phyloP scores from a whole-genome alignment of 441 rosid genomes.

The Erodium moschatum region DNA sequence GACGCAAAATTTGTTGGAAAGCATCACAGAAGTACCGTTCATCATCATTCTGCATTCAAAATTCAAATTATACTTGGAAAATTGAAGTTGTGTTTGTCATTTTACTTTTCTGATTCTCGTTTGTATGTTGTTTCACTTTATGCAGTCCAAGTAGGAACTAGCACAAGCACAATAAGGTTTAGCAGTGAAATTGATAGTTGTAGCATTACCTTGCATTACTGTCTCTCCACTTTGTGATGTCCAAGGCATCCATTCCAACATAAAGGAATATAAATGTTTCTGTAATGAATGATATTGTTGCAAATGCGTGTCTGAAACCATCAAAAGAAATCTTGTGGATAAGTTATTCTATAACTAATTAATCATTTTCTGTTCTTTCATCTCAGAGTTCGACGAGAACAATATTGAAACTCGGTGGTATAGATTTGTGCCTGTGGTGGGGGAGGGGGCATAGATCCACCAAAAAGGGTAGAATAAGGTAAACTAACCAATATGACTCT shows the following conservation, averaged over 20 bases:
- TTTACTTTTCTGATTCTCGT: neutral
- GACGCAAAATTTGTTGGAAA: neutral
- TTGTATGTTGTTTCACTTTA: neutral
- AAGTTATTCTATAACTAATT: neutral
- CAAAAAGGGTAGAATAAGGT: neutral
- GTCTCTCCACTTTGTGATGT: neutral
- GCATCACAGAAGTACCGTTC: neutral
- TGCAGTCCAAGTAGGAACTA: neutral
- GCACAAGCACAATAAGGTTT: neutral
- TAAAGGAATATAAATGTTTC: constrained; percentile 5
- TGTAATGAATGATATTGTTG: neutral
- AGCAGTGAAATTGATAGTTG: neutral
- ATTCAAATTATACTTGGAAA: neutral
- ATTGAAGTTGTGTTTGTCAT: neutral
- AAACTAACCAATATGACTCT: neutral
- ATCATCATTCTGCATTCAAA: neutral
- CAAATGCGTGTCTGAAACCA: neutral
- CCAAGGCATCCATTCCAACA: constrained; percentile 2
- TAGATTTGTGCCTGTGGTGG: too few species aligned
- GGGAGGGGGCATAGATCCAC: neutral
- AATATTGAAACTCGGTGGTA: neutral
- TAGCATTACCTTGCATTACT: neutral
- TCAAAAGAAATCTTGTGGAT: neutral
- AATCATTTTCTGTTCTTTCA: neutral
- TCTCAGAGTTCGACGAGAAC: neutral